These are phyloP conservation scores for Claviceps capensis DNA, from an alignment of 2,329 filamentous ascomycete genomes.

Conservation along the genomic window DNA sequence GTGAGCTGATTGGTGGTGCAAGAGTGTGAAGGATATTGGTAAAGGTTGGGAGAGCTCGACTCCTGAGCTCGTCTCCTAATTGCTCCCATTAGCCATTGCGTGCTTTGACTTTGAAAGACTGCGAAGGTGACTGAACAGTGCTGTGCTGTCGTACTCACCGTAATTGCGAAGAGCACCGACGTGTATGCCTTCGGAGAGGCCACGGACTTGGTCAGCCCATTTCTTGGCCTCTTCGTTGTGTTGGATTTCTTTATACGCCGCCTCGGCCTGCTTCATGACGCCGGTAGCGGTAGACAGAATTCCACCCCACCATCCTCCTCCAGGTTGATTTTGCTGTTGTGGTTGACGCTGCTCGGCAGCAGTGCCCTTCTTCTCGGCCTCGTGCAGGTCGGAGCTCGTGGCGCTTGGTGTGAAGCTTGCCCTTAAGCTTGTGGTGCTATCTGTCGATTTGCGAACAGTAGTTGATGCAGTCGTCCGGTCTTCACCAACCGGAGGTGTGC, in stretches of 20 bases:
- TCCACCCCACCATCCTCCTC: constrained; percentile 82
- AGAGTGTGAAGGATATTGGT: constrained; percentile 90
- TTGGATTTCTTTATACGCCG: constrained; percentile 85
- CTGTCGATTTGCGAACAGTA: constrained; percentile 55
- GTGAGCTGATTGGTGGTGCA: constrained; percentile 88
- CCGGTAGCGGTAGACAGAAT: constrained; percentile 70
- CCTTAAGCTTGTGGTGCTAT: constrained; percentile 59
- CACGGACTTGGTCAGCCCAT: constrained; percentile 88
- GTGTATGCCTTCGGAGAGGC: constrained; percentile 40
- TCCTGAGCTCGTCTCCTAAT: constrained; percentile 71
- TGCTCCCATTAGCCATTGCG: background rate
- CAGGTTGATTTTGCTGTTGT: constrained; percentile 12
- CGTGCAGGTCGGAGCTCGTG: constrained; percentile 47
- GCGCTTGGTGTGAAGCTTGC: constrained; percentile 58
- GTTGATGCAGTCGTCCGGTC: constrained; percentile 35
- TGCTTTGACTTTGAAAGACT: background rate
- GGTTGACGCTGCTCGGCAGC: constrained; percentile 28
- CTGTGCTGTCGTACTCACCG: constrained; percentile 13
- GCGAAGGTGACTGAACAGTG: background rate
- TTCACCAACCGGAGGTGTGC: constrained; percentile 44
- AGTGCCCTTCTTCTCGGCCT: constrained; percentile 38
- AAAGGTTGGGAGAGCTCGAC: constrained; percentile 84
- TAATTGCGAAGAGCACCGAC: constrained; percentile 54
- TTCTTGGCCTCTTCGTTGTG: constrained; percentile 92
- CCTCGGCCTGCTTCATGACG: constrained; percentile 87